Percentiles rank a stretch among this genome's conserved stretches.
Conservation (phyloP, 2,329 filamentous ascomycete species). For the Talaromyces piceae region DNA sequence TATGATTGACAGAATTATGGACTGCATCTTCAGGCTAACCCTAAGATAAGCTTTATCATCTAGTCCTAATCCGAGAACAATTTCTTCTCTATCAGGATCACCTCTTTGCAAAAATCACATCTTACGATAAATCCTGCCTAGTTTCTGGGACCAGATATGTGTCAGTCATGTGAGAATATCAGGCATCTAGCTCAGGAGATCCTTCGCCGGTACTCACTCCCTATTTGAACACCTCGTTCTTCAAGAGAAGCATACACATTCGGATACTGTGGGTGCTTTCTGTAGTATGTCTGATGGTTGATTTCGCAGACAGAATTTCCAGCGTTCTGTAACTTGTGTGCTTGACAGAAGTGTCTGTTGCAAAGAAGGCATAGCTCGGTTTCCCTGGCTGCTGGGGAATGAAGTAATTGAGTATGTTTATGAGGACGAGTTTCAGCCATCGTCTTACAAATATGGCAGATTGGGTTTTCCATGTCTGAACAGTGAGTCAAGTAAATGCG, state of each 20-base stretch:
- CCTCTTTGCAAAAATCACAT: too few species aligned
- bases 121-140: too few species aligned
- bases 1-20: too few species aligned
- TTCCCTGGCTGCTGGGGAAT: conserved; percentile 26
- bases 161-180: neutral
- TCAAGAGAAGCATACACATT: neutral
- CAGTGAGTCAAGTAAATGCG: neutral
- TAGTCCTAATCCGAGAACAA: too few species aligned
- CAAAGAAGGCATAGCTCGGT: neutral
- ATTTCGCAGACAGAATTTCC: neutral
- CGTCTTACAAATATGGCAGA: neutral
- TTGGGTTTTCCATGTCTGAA: neutral
- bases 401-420: neutral
- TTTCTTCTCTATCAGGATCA: too few species aligned
- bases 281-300: neutral
- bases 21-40: too few species aligned
- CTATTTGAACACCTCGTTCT: neutral
- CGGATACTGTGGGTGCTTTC: neutral
- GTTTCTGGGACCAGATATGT: too few species aligned
- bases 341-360: neutral
- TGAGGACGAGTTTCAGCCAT: neutral
- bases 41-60: too few species aligned
- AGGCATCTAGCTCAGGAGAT: neutral
- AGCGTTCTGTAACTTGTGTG: neutral
- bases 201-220: neutral